A percentile compares a stretch with the other conserved stretches of the same genome.
Evolutionary conservation across 140 eudicot species (phyloP).

Genomic region (Cichorium intybus): DNA sequence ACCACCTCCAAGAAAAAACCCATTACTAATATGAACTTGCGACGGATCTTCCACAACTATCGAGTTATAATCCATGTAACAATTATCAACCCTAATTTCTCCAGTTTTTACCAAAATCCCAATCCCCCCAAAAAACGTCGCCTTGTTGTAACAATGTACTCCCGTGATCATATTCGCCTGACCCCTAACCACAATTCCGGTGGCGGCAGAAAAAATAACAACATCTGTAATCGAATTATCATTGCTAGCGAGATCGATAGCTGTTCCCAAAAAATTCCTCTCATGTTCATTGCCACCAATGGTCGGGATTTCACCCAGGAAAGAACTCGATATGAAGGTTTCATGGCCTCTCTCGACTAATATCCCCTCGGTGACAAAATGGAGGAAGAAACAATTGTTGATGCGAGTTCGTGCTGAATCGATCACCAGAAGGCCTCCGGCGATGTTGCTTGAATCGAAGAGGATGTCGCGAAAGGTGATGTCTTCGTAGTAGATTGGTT

Average conservation of each 20-base stretch:
- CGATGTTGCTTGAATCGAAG: conserved; percentile 57
- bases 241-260: conserved; percentile 55
- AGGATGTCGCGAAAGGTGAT: conserved; percentile 65
- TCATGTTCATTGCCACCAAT: conserved; percentile 59
- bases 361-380: conserved; percentile 62
- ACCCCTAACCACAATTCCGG: conserved; percentile 56
- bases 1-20: conserved; percentile 77
- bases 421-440: conserved; percentile 53
- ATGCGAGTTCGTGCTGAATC: conserved; percentile 64
- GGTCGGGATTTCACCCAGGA: conserved; percentile 61
- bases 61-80: conserved; percentile 61
- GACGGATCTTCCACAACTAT: conserved; percentile 60
- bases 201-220: conserved; percentile 62
- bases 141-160: conserved; percentile 78
- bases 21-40: conserved; percentile 51
- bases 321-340: conserved; percentile 55
- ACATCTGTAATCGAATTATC: conserved; percentile 70
- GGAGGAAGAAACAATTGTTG: conserved; percentile 58
- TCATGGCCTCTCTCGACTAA: conserved; percentile 65
- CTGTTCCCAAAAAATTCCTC: conserved; percentile 44
- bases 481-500: conserved; percentile 53
- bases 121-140: conserved; percentile 61
- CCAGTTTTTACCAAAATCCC: conserved; percentile 55
- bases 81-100: conserved; percentile 44
- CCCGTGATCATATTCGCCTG: conserved; percentile 69